Conservation (phyloP, 768 basidiomycete species). For the Psilocybe azurescens region DNA sequence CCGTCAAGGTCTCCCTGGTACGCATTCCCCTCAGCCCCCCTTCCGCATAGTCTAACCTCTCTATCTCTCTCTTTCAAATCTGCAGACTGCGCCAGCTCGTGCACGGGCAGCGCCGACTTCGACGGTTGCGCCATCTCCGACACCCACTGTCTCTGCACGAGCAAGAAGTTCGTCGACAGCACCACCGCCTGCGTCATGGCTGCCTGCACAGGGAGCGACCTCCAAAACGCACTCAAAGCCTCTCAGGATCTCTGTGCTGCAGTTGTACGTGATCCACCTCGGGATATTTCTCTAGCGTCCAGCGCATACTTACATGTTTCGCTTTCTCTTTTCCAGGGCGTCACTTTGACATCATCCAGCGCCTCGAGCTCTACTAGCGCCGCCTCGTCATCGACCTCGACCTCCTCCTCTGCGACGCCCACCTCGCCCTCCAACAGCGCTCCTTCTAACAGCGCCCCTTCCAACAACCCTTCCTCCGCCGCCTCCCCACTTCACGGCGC, state of each 20-base stretch:
- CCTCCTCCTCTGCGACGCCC: slow-evolving; percentile 19
- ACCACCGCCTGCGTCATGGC: slow-evolving; percentile 53
- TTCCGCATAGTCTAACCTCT: not conserved
- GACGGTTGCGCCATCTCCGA: slow-evolving; percentile 54
- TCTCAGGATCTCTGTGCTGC: slow-evolving; percentile 50
- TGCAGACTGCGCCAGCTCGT: slow-evolving; percentile 57
- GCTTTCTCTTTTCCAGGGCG: slow-evolving; percentile 42
- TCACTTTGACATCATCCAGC: slow-evolving; percentile 45
- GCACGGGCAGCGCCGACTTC: slow-evolving; percentile 48
- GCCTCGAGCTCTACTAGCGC: slow-evolving; percentile 20
- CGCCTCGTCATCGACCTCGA: slow-evolving; percentile 10
- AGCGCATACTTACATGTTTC: too few species aligned
- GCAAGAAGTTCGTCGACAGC: slow-evolving; percentile 45
- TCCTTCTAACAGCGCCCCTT: slow-evolving; percentile 15
- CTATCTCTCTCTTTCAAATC: not conserved
- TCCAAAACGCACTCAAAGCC: slow-evolving; percentile 43
- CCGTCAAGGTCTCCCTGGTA: slow-evolving; percentile 46
- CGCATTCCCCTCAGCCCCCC: slow-evolving; percentile 11
- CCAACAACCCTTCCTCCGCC: slow-evolving; percentile 15
- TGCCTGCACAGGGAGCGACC: slow-evolving; percentile 53
- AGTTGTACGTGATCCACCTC: slow-evolving; percentile 47
- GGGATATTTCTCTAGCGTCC: not conserved
- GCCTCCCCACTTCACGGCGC: slow-evolving; percentile 30
- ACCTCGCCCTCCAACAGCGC: slow-evolving; percentile 14
- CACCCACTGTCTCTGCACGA: slow-evolving; percentile 62